These are phyloP conservation scores for Microsporum audouinii DNA, from an alignment of 2,329 filamentous ascomycete genomes.

Conservation along the genomic window DNA sequence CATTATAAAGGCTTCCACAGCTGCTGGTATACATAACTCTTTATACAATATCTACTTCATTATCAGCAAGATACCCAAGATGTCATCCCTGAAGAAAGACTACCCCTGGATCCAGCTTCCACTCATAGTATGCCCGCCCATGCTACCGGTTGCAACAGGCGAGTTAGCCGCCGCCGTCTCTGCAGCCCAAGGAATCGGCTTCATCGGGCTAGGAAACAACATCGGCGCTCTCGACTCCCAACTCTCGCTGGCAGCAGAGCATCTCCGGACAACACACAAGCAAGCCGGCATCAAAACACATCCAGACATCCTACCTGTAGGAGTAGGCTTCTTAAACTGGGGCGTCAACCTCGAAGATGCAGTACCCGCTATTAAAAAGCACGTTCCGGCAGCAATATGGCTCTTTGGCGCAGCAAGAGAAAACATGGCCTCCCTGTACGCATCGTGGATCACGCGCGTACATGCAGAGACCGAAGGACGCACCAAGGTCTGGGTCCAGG, in stretches of 20 bases:
- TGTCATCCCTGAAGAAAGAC: conserved; percentile 7
- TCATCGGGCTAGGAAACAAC: conserved; percentile 49
- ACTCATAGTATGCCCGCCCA: conserved; percentile 53
- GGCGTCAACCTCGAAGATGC: conserved; percentile 23
- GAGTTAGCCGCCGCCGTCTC: conserved; percentile 51
- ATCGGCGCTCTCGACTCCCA: conserved; percentile 21
- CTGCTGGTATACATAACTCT: not conserved
- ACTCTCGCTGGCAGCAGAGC: conserved; percentile 20
- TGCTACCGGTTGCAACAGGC: conserved; percentile 51
- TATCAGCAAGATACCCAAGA: not conserved
- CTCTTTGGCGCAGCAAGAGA: conserved; percentile 28
- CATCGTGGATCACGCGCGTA: conserved; percentile 31
- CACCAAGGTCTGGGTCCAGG: conserved; percentile 44
- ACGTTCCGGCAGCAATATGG: conserved; percentile 31
- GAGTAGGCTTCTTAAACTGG: conserved; percentile 33
- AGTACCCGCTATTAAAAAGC: conserved; percentile 22
- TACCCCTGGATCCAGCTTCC: conserved; percentile 51
- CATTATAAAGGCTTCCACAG: not conserved
- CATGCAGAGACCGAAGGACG: conserved; percentile 26
- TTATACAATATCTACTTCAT: not conserved
- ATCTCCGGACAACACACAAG: conserved; percentile 12
- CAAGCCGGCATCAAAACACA: not conserved
- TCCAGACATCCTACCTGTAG: conserved; percentile 24
- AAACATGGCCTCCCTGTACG: conserved; percentile 18
- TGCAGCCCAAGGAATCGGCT: conserved; percentile 41